Conservation (phyloP, 164 flowering plant species). For the Vitis riparia region DNA sequence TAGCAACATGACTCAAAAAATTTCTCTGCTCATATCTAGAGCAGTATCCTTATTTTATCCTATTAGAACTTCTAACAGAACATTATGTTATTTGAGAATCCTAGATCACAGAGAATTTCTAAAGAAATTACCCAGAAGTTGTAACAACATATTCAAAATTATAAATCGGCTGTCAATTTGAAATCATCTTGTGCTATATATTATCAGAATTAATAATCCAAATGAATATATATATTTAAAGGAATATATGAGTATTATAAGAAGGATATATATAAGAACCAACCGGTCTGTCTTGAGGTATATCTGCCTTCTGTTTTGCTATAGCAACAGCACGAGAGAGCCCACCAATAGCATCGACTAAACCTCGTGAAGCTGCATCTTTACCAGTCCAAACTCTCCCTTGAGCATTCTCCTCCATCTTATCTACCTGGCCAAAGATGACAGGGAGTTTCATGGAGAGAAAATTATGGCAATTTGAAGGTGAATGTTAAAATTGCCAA, state of each 20-base stretch:
- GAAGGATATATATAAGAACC: background rate
- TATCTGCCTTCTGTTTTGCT: constrained; percentile 84
- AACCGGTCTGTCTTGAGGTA: constrained; percentile 73
- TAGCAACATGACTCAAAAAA: too few relatives aligned
- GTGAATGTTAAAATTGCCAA: constrained; percentile 3
- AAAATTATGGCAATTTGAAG: background rate
- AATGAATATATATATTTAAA: too few relatives aligned
- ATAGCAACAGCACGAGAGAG: constrained; percentile 86
- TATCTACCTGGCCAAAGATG: constrained; percentile 52
- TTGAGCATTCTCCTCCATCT: constrained; percentile 92
- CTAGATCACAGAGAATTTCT: too few relatives aligned
- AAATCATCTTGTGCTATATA: too few relatives aligned
- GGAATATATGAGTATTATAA: background rate
- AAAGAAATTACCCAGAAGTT: too few relatives aligned
- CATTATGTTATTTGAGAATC: too few relatives aligned
- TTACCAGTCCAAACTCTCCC: constrained; percentile 96
- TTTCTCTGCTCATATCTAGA: too few relatives aligned
- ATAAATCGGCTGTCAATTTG: too few relatives aligned
- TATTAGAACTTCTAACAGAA: too few relatives aligned
- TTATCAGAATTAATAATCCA: too few relatives aligned
- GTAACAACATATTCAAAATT: too few relatives aligned
- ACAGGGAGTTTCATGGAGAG: background rate
- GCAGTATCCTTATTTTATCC: too few relatives aligned
- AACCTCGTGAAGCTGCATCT: constrained; percentile 85
- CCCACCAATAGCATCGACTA: constrained; percentile 96